phyloP scores from a whole-genome alignment of 2,329 filamentous ascomycete genomes.

The Alternaria alternata region DNA sequence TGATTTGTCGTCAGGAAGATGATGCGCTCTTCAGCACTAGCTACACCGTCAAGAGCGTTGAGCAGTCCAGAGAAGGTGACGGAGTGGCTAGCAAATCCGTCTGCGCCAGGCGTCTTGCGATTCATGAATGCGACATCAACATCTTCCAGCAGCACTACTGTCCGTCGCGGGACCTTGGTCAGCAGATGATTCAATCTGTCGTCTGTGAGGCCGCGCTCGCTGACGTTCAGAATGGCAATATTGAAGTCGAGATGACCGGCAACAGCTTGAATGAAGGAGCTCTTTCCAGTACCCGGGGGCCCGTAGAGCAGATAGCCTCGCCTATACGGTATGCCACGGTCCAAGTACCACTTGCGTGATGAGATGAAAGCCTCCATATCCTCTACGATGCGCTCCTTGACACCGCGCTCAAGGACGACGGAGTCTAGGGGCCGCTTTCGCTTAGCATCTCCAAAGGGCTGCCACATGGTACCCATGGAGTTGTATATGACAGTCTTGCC shows the following conservation, averaged over 20 bases:
- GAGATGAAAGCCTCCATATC: conserved; percentile 85
- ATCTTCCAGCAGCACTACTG: conserved; percentile 85
- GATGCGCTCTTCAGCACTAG: conserved; percentile 91
- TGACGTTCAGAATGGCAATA: conserved; percentile 91
- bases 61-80: conserved; percentile 94
- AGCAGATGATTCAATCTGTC: conserved; percentile 86
- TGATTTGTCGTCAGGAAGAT: conserved; percentile 96
- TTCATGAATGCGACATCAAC: conserved; percentile 91
- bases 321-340: conserved; percentile 92
- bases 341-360: conserved; percentile 86
- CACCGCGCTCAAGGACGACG: conserved; percentile 82
- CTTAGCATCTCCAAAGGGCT: conserved; percentile 81
- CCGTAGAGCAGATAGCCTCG: conserved; percentile 89
- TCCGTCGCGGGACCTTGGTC: conserved; percentile 83
- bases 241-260: conserved; percentile 93
- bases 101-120: conserved; percentile 75
- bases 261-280: conserved; percentile 93
- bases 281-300: conserved; percentile 91
- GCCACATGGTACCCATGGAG: conserved; percentile 84
- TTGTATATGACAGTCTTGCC: conserved; percentile 95
- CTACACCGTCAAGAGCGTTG: conserved; percentile 78
- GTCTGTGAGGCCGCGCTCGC: conserved; percentile 87
- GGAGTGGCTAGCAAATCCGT: conserved; percentile 86
- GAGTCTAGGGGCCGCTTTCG: conserved; percentile 87
- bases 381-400: conserved; percentile 80